Percentiles rank a stretch among this genome's conserved stretches.
These are phyloP conservation scores for Medicago lupulina DNA, from an alignment of 306 rosid genomes.

Conservation along the genomic window DNA sequence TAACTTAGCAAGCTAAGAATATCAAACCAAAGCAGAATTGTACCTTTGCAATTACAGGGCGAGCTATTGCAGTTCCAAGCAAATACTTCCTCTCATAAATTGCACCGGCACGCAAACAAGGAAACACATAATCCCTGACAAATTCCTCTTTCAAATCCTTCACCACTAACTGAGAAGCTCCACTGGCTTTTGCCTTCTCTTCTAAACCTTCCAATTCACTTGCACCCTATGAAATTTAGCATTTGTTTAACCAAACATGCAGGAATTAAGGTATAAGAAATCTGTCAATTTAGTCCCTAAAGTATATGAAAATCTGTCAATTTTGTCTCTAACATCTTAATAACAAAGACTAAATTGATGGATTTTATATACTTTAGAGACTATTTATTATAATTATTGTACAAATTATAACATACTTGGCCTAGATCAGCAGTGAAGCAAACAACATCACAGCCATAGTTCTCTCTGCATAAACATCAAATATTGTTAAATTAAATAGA, in stretches of 20 bases:
- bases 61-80: slow-evolving; percentile 90
- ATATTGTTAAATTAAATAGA: not conserved
- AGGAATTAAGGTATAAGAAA: no score
- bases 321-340: no score
- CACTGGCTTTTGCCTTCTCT: slow-evolving; percentile 82
- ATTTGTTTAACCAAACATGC: slow-evolving; percentile 22
- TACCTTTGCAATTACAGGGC: slow-evolving; percentile 72
- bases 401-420: slow-evolving; percentile 59
- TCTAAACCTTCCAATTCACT: slow-evolving; percentile 87
- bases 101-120: slow-evolving; percentile 88
- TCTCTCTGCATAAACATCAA: slow-evolving; percentile 64
- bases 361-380: no score
- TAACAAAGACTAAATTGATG: not conserved
- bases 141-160: slow-evolving; percentile 82
- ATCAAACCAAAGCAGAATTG: slow-evolving; percentile 3
- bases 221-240: slow-evolving; percentile 56
- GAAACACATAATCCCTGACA: slow-evolving; percentile 74
- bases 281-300: no score
- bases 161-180: slow-evolving; percentile 83
- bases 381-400: not conserved
- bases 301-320: no score
- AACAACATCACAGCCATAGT: slow-evolving; percentile 89
- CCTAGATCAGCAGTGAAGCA: slow-evolving; percentile 99
- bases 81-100: slow-evolving; percentile 86
- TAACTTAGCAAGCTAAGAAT: not conserved